Evolutionary conservation across 2,329 filamentous ascomycete genomes (phyloP), one percentile per base, ranked within the genome.

Genomic region (Aureobasidium uvarum): DNA sequence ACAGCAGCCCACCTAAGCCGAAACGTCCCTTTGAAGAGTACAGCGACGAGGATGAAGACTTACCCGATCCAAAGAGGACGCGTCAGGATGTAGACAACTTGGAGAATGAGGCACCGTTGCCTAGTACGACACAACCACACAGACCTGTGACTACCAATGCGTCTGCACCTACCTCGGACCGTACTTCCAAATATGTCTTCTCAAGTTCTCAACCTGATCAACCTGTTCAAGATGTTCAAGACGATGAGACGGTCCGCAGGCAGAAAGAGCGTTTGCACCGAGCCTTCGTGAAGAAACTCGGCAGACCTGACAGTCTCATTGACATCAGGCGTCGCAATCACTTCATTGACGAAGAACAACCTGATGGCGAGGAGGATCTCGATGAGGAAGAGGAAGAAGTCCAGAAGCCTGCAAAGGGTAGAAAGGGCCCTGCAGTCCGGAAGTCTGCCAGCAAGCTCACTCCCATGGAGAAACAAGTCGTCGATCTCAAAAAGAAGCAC

Each of bases 401-500:
- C 13, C 72, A 80, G 2, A 82, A 82, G 63, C 72, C 77, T 2
- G 72, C 72, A 7, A 82, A 78, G 68, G 80, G 78, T 3, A 79
- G 74, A 70, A 86, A 83, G 70, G 80, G 78, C 25, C 69, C 78
- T 74, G 66, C 80, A 72, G 69, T 81, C 69, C 96, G 91, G 77
- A 96, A 92, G 74, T 85, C 86, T 67, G 85, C 77, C n/a, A 88
- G 84, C 64, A 97, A 97, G 75, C 84, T 99, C 67, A 99, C 95
- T 0, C 95, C 95, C 0, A 90, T 99, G 87, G 93, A 98, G 76
- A 85, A 90, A 46, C 95, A 98, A 72, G 90, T 96, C 66, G 83
- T 99, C 6, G 93, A 96, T 20, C 96, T 99, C 76, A 99, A 99
- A 79, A 84, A 87, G 67, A 91, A 94, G 71, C 88, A 98, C 74